These are phyloP conservation scores for Chenopodium berlandieri DNA, from an alignment of 148 eudicot species.

Conservation along the genomic window DNA sequence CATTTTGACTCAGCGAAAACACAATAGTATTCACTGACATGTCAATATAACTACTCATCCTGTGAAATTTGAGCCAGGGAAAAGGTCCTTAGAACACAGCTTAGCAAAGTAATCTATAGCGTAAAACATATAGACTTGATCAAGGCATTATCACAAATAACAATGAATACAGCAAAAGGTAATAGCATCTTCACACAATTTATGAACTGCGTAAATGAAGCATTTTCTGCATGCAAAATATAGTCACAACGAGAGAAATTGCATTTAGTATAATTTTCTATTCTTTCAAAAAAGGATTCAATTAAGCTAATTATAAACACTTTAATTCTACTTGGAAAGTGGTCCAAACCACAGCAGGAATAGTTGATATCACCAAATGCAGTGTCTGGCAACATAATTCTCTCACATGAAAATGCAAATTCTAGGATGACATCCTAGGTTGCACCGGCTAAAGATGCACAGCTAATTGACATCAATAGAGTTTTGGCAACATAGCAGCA, in stretches of 20 bases:
- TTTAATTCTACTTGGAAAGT: background rate
- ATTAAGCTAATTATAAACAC: no score
- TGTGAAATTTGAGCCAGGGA: background rate
- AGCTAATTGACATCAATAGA: background rate
- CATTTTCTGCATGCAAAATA: background rate
- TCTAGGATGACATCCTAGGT: background rate
- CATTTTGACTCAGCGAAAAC: background rate
- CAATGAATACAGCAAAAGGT: no score
- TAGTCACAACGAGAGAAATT: no score
- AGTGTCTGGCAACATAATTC: no score
- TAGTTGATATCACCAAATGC: no score
- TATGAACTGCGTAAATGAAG: no score
- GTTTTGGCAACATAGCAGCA: background rate
- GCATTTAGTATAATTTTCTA: background rate
- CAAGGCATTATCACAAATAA: no score
- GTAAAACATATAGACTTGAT: no score
- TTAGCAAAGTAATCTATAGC: no score
- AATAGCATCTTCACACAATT: no score
- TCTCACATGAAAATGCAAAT: background rate
- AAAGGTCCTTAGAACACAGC: no score
- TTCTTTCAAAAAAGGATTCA: background rate
- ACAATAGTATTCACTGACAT: background rate
- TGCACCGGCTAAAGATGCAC: background rate
- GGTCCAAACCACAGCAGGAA: background rate
- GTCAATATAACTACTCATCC: background rate